Percentiles rank a stretch among this genome's conserved stretches.
Evolutionary conservation across 1,139 yeast genomes (phyloP).

Genomic region (Saccharomycopsis phalli): DNA sequence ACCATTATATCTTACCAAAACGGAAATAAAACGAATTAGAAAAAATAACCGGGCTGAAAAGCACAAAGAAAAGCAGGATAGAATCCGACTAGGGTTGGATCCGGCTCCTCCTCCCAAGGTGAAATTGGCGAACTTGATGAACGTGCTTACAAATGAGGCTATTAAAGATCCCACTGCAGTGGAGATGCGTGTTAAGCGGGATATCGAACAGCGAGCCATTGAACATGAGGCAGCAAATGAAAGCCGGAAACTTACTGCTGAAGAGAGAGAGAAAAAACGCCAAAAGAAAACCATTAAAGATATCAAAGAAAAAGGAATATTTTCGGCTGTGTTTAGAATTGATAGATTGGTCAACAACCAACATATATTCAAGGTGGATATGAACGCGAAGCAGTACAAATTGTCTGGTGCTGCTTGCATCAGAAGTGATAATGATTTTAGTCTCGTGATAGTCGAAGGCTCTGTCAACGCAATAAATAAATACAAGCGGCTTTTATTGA

Average conservation of each 20-base stretch:
- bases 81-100: conserved; percentile 70
- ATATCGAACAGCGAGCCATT: conserved; percentile 55
- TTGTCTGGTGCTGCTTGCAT: conserved; percentile 51
- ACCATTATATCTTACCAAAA: conserved; percentile 59
- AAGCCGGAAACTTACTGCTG: conserved; percentile 51
- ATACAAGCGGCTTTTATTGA: conserved; percentile 52
- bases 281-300: conserved; percentile 39
- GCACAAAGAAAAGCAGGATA: conserved; percentile 66
- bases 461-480: conserved; percentile 50
- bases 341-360: conserved; percentile 50
- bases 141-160: conserved; percentile 78
- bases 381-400: conserved; percentile 66
- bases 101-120: conserved; percentile 90
- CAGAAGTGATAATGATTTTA: conserved; percentile 34
- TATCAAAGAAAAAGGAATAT: conserved; percentile 45
- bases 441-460: conserved; percentile 67
- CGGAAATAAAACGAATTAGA: conserved; percentile 67
- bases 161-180: conserved; percentile 83
- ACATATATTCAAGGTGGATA: conserved; percentile 64
- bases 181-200: conserved; percentile 61
- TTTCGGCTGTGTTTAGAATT: conserved; percentile 53
- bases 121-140: conserved; percentile 73
- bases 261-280: conserved; percentile 41
- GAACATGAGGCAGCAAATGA: conserved; percentile 56
- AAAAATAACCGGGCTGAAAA: conserved; percentile 57